Evolutionary conservation across 306 rosid genomes (phyloP), one percentile per base, ranked within the genome.

Genomic region (Cucumis sativus): DNA sequence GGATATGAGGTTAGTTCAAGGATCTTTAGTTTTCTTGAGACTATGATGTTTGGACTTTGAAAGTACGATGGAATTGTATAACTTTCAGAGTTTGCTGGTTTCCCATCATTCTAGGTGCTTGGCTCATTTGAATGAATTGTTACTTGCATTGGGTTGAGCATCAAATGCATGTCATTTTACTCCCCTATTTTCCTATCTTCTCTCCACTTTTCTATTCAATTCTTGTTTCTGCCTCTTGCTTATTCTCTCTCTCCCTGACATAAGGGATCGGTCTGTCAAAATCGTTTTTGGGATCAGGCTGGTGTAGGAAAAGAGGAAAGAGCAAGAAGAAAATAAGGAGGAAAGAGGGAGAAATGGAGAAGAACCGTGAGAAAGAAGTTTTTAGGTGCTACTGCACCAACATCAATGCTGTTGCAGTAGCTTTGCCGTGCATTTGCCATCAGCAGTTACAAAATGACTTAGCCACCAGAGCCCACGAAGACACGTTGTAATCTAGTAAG

Each of bases 1-100:
- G 95, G 88, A 94, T 87, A 83, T 94, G 88, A 89, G 97, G 98
- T 91, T 23, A 74, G 90, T 59, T 51, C 51, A 13, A 45, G 21
- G 41, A 70, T 78, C 77, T 51, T 78, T 78, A 62, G 79, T 71
- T 41, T 21, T 77, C 10, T 71, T 70, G 61, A 23, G 75, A 43
- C 17, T 63, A 37, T 64, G 70, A 39, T 66, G 52, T n/a, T 66
- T 39, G 45, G 18, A 61, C 40, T 61, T 13, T 13, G 67, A 28
- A 63, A 16, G 16, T 12, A 65, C n/a, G 10, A 39, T 41, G 10
- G 21, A 39, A 35, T 39, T 18, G 51, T 43, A 68, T n/a, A 12
- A 43, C 74, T 68, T n/a, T 10, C 18, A 43, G 35, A 68, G 30
- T 66, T 66, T 7, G 28, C 20, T 65, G 16, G 28, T 66, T 66